A percentile compares a stretch with the other conserved stretches of the same genome.
Conservation (phyloP, 331 rosid genomes). For the Spiraea crenata region DNA sequence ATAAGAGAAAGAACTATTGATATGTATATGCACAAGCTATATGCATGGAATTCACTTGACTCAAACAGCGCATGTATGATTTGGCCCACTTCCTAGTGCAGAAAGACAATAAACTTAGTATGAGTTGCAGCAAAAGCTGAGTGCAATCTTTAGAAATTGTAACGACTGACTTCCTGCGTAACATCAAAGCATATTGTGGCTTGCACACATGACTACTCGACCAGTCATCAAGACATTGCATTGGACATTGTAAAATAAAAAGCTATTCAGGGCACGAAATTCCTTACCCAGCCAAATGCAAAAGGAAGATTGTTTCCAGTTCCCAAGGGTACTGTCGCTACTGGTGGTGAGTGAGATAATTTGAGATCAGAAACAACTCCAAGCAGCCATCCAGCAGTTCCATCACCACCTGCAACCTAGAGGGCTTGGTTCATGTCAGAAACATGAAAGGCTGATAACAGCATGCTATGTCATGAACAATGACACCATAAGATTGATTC, state of each 20-base stretch:
- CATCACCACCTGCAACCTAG: slow-evolving; percentile 99
- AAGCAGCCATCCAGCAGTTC: slow-evolving; percentile 99
- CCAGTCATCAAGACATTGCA: slow-evolving; percentile 8
- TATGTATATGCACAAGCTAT: background rate
- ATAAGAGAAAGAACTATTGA: background rate
- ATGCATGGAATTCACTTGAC: background rate
- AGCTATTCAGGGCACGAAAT: background rate
- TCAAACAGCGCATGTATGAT: background rate
- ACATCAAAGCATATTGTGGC: background rate
- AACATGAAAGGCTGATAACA: background rate
- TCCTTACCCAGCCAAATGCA: slow-evolving; percentile 97
- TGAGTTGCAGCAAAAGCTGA: background rate
- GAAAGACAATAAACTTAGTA: background rate
- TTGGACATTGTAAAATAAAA: background rate
- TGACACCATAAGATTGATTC: background rate
- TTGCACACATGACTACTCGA: slow-evolving; percentile 5
- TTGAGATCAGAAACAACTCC: slow-evolving; percentile 96
- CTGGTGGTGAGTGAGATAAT: slow-evolving; percentile 76
- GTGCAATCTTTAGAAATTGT: background rate
- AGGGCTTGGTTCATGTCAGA: slow-evolving; percentile 23
- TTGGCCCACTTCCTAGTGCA: background rate
- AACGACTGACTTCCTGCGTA: background rate
- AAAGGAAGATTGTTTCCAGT: slow-evolving; percentile 98
- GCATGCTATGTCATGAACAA: slow-evolving; percentile 17
- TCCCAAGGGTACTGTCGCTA: slow-evolving; percentile 92